Conservation (phyloP, 2,329 filamentous ascomycete species). For the Polychaeton citri region DNA sequence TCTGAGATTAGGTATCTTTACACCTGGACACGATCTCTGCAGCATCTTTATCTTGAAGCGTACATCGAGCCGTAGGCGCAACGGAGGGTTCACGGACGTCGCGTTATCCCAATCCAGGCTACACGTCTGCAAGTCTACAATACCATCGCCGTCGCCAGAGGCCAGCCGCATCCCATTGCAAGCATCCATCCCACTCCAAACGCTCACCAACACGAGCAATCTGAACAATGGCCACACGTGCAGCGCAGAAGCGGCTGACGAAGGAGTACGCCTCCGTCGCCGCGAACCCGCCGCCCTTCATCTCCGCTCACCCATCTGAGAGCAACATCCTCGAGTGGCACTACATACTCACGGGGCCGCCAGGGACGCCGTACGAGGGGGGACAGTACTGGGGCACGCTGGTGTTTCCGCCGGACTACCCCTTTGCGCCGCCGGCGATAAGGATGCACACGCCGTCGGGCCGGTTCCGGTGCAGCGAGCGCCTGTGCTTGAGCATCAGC, state of each 20-base stretch:
- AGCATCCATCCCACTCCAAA: neutral
- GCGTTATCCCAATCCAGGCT: too few relatives aligned
- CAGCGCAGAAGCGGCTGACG: constrained; percentile 25
- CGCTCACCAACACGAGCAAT: neutral
- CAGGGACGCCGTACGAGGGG: constrained; percentile 82
- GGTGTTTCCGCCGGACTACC: constrained; percentile 90
- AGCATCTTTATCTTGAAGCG: too few relatives aligned
- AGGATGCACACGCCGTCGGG: constrained; percentile 97
- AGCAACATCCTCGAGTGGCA: constrained; percentile 24
- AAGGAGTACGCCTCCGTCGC: constrained; percentile 24
- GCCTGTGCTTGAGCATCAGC: constrained; percentile 87
- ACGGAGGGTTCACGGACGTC: too few relatives aligned
- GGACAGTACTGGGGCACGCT: constrained; percentile 98
- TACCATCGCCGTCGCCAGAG: too few relatives aligned
- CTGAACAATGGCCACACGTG: constrained; percentile 23
- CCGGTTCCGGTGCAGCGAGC: constrained; percentile 83
- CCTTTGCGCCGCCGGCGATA: constrained; percentile 91
- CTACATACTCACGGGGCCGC: constrained; percentile 76
- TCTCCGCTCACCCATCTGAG: constrained; percentile 20
- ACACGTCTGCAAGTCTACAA: too few relatives aligned
- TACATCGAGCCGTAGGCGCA: too few relatives aligned
- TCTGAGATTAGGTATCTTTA: too few relatives aligned
- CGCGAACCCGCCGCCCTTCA: constrained; percentile 20
- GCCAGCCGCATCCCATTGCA: too few relatives aligned
- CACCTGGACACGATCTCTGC: too few relatives aligned